Conservation (phyloP, 768 basidiomycete species). For the Rhodocollybia butyracea region DNA sequence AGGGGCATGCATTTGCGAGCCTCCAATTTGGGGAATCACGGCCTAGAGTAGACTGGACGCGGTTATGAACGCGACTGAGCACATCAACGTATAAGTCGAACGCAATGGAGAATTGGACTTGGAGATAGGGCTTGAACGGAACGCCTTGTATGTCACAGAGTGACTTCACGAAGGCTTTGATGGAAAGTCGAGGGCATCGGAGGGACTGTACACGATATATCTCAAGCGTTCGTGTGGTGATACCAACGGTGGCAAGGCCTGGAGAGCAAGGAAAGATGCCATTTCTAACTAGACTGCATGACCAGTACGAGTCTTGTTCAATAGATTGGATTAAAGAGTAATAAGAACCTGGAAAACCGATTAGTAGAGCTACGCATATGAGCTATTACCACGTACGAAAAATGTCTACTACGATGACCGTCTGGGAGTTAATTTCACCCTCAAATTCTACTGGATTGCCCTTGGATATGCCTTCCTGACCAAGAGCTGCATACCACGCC, state of each 20-base stretch:
- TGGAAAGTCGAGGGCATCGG: conserved; percentile 14
- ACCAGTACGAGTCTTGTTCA: neutral
- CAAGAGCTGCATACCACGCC: neutral
- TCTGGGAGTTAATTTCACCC: neutral
- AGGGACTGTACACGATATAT: conserved; percentile 4
- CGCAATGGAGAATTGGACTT: conserved; percentile 8
- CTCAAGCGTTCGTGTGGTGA: conserved; percentile 10
- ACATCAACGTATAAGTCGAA: conserved; percentile 17
- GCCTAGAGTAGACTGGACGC: conserved; percentile 7
- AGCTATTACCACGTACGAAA: neutral
- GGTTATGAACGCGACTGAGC: neutral
- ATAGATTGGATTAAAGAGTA: neutral
- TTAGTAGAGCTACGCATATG: neutral
- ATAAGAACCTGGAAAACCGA: neutral
- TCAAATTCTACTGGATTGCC: neutral
- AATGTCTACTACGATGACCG: neutral
- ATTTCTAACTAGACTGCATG: conserved; percentile 9
- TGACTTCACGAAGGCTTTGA: conserved; percentile 18
- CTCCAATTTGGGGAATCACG: conserved; percentile 13
- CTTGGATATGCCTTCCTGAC: neutral
- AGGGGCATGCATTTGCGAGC: conserved; percentile 13
- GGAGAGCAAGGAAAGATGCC: conserved; percentile 12
- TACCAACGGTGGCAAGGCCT: conserved; percentile 4
- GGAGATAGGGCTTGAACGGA: conserved; percentile 4
- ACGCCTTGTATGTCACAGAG: conserved; percentile 17